Evolutionary conservation across 2,329 filamentous ascomycete genomes (phyloP).

Genomic region (Venturia effusa): DNA sequence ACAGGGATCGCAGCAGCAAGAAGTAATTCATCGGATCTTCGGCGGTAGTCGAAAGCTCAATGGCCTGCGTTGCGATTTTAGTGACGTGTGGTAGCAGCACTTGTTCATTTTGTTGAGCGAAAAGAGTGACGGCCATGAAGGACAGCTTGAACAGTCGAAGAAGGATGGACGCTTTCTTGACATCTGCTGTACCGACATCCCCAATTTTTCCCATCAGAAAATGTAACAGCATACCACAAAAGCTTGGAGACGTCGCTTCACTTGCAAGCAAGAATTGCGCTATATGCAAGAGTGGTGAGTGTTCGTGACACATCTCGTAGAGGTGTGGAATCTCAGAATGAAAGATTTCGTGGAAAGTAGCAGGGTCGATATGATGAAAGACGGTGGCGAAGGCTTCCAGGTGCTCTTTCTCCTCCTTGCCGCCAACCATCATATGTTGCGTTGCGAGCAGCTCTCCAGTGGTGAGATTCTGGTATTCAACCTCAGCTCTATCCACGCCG

Average conservation of each 20-base stretch:
- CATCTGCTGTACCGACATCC: constrained; percentile 84
- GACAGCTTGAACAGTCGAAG: constrained; percentile 93
- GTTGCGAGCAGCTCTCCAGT: constrained; percentile 89
- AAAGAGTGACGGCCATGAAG: constrained; percentile 98
- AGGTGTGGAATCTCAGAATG: constrained; percentile 93
- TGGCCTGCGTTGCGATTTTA: constrained; percentile 94
- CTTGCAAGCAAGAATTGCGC: constrained; percentile 98
- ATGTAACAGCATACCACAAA: constrained; percentile 94
- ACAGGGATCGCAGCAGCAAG: constrained; percentile 78
- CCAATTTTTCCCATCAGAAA: constrained; percentile 96
- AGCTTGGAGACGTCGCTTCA: constrained; percentile 92
- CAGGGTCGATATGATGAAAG: constrained; percentile 96
- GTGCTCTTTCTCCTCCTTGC: constrained; percentile 93
- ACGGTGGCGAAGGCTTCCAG: constrained; percentile 96
- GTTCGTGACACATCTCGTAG: constrained; percentile 96
- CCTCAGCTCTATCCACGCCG: constrained; percentile 67
- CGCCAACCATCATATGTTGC: constrained; percentile 87
- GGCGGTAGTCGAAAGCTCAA: constrained; percentile 87
- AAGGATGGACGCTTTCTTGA: constrained; percentile 85
- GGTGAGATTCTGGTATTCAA: constrained; percentile 64
- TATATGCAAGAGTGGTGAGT: constrained; percentile 85
- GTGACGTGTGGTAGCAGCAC: constrained; percentile 92
- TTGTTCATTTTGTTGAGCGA: constrained; percentile 88
- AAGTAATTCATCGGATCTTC: constrained; percentile 99
- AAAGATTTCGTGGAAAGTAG: constrained; percentile 97